phyloP scores from a whole-genome alignment of 768 basidiomycete species.

The Lentinula sp. region DNA sequence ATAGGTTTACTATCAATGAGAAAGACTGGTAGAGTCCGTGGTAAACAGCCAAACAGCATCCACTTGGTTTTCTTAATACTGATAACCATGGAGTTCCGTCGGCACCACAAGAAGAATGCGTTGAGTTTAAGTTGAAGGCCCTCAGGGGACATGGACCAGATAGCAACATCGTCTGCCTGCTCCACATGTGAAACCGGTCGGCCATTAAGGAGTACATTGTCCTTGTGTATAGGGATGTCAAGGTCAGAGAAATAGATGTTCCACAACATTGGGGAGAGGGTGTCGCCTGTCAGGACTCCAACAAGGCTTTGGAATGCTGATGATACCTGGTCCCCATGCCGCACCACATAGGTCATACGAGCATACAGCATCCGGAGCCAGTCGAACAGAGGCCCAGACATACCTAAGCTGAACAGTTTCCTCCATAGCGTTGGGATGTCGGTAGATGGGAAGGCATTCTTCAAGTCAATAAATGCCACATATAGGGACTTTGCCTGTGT shows the following conservation, averaged over 20 bases:
- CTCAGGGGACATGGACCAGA: background rate
- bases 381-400: constrained; percentile 6
- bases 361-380: constrained; percentile 7
- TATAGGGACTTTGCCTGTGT: constrained; percentile 8
- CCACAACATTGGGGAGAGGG: constrained; percentile 3
- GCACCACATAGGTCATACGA: constrained; percentile 2
- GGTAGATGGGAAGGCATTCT: constrained; percentile 29
- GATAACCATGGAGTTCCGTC: too few relatives aligned
- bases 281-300: constrained; percentile 1
- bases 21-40: too few relatives aligned
- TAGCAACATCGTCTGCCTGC: constrained; percentile 5
- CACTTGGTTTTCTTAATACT: too few relatives aligned
- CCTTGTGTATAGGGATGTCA: background rate
- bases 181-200: background rate
- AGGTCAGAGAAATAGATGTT: constrained; percentile 3
- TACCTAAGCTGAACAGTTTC: constrained; percentile 18
- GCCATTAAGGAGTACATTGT: background rate
- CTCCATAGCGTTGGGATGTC: constrained; percentile 24
- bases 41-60: too few relatives aligned
- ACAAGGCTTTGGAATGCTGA: too few relatives aligned
- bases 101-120: background rate
- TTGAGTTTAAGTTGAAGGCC: constrained; percentile 4
- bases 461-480: constrained; percentile 17
- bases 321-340: background rate
- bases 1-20: too few relatives aligned